Evolutionary conservation across 768 basidiomycete genomes (phyloP).

Genomic region (Filobasidium floriforme): DNA sequence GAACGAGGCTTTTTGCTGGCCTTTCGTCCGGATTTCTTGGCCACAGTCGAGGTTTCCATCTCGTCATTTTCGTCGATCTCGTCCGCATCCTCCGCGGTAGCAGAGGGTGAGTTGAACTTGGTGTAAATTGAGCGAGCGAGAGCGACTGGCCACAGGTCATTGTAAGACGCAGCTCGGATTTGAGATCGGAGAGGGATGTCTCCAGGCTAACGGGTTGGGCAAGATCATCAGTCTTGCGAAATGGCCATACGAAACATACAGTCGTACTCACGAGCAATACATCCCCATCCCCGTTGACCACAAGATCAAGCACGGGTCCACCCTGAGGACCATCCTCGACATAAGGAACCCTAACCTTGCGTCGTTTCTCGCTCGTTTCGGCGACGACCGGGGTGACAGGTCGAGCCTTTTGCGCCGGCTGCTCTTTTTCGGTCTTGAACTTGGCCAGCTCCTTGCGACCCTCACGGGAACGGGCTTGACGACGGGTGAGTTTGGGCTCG

Average conservation of each 20-base stretch:
- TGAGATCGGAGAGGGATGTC: slow-evolving; percentile 10
- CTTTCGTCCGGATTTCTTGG: background rate
- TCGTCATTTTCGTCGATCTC: slow-evolving; percentile 9
- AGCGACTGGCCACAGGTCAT: slow-evolving; percentile 13
- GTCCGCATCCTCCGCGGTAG: background rate
- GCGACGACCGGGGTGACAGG: slow-evolving; percentile 14
- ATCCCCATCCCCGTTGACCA: slow-evolving; percentile 35
- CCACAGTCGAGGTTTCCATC: background rate
- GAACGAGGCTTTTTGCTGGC: background rate
- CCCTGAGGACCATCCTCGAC: slow-evolving; percentile 34
- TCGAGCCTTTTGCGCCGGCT: slow-evolving; percentile 6
- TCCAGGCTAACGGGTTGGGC: slow-evolving; percentile 4
- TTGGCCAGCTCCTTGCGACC: slow-evolving; percentile 16
- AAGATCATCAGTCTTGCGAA: background rate
- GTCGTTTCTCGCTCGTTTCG: slow-evolving; percentile 20
- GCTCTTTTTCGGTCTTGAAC: slow-evolving; percentile 8
- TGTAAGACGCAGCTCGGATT: slow-evolving; percentile 5
- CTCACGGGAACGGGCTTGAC: slow-evolving; percentile 20
- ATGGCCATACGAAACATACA: background rate
- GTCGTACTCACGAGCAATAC: slow-evolving; percentile 40
- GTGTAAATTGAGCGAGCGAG: background rate
- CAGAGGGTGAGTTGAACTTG: background rate
- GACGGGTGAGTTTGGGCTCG: slow-evolving; percentile 18
- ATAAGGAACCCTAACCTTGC: slow-evolving; percentile 43
- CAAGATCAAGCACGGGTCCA: slow-evolving; percentile 33